phyloP scores from a whole-genome alignment of 306 rosid species.

The Quercus mongolica region DNA sequence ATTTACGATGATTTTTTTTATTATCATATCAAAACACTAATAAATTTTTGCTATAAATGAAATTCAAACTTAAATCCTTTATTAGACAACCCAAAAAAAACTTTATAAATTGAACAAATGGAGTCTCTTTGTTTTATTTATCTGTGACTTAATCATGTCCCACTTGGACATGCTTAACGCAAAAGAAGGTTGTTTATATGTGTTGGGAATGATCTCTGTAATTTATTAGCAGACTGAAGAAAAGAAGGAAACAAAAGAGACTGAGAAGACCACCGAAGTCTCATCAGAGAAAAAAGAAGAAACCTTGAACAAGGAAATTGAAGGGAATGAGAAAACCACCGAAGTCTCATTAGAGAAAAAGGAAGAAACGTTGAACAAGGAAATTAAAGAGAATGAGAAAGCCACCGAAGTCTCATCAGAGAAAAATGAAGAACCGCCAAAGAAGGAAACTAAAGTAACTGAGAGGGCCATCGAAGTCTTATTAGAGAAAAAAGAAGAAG shows the following conservation, averaged over 20 bases:
- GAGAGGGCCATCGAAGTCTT: no score
- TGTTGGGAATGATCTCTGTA: background rate
- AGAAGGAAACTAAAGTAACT: no score
- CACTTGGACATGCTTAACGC: no score
- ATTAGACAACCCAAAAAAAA: no score
- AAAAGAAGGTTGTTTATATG: background rate
- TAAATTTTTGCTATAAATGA: no score
- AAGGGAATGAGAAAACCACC: background rate
- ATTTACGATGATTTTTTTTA: no score
- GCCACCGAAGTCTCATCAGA: background rate
- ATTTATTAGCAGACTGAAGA: constrained; percentile 12
- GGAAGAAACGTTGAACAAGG: background rate
- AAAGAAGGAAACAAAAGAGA: constrained; percentile 2
- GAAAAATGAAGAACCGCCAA: background rate
- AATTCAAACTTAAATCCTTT: no score
- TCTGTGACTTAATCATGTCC: no score
- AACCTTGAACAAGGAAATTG: background rate
- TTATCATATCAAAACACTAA: no score
- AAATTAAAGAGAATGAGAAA: background rate
- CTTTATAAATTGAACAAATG: no score
- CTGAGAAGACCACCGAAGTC: background rate
- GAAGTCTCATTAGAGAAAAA: background rate
- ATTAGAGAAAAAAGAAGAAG: no score
- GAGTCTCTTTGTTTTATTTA: no score
- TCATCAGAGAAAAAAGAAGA: background rate